These are phyloP conservation scores for Aspergillus arachidicola DNA, from an alignment of 2,329 filamentous ascomycete species.

Conservation along the genomic window DNA sequence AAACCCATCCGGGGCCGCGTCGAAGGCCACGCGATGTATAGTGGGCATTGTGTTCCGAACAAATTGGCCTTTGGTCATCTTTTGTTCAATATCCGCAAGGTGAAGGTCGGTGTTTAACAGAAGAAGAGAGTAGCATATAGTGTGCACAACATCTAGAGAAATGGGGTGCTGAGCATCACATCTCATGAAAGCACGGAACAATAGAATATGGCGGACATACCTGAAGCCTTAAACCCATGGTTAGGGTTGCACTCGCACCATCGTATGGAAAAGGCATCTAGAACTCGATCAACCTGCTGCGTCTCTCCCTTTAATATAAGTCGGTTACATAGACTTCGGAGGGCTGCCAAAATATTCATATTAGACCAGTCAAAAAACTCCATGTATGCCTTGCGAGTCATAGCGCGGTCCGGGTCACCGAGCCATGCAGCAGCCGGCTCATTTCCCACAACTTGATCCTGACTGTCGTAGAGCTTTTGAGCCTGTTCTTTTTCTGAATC, in stretches of 20 bases:
- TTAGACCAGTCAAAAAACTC: slow-evolving; percentile 84
- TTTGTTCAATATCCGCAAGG: slow-evolving; percentile 89
- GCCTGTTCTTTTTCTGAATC: slow-evolving; percentile 77
- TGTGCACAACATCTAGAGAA: slow-evolving; percentile 82
- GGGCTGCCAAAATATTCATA: slow-evolving; percentile 74
- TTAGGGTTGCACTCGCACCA: slow-evolving; percentile 94
- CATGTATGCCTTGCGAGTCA: slow-evolving; percentile 79
- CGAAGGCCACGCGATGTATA: slow-evolving; percentile 73
- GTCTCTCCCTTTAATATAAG: slow-evolving; percentile 87
- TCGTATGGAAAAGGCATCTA: slow-evolving; percentile 82
- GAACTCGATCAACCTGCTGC: slow-evolving; percentile 92
- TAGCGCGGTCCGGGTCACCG: slow-evolving; percentile 62
- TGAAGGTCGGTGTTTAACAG: slow-evolving; percentile 95
- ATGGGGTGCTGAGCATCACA: slow-evolving; percentile 32
- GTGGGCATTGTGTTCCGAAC: slow-evolving; percentile 96
- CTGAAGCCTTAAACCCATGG: slow-evolving; percentile 87
- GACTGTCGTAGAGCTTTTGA: slow-evolving; percentile 77
- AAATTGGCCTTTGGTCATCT: slow-evolving; percentile 95
- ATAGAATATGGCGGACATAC: slow-evolving; percentile 53
- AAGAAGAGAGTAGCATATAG: slow-evolving; percentile 94
- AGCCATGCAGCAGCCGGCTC: slow-evolving; percentile 84
- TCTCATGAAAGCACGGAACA: background rate
- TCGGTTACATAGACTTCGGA: slow-evolving; percentile 79
- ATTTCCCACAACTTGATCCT: slow-evolving; percentile 76
- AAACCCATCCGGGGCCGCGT: slow-evolving; percentile 70